Conservation (phyloP, 2,329 filamentous ascomycete genomes). For the Helotiales sp. region DNA sequence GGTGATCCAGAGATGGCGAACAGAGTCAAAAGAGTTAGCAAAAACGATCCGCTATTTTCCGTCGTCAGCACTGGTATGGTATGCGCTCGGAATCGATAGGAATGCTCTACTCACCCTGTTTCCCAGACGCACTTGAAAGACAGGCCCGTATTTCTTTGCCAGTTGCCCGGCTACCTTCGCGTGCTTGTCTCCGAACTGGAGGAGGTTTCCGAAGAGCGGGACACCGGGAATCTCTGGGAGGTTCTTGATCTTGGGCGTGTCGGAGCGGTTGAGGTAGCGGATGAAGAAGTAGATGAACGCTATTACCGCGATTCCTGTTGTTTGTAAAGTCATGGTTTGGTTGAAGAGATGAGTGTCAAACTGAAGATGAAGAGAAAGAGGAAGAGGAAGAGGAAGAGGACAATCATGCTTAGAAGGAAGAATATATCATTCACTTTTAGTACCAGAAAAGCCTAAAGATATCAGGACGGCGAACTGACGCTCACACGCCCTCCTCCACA, state of each 20-base stretch:
- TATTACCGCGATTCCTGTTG: slow-evolving; percentile 38
- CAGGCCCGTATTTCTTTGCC: slow-evolving; percentile 65
- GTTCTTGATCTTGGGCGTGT: slow-evolving; percentile 64
- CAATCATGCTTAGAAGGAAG: background rate
- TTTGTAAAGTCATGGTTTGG: slow-evolving; percentile 33
- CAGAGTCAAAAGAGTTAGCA: slow-evolving; percentile 77
- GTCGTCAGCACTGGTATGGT: slow-evolving; percentile 13
- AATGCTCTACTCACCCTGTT: slow-evolving; percentile 57
- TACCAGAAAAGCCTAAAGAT: background rate
- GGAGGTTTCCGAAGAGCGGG: slow-evolving; percentile 66
- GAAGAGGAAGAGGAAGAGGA: background rate
- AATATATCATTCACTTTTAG: background rate
- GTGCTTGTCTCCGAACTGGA: slow-evolving; percentile 64
- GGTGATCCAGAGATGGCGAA: slow-evolving; percentile 76
- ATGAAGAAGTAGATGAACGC: slow-evolving; percentile 36
- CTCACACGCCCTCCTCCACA: slow-evolving; percentile 2
- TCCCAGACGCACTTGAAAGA: slow-evolving; percentile 71
- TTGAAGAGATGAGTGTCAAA: background rate
- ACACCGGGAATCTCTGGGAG: slow-evolving; percentile 65
- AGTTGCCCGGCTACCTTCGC: slow-evolving; percentile 59
- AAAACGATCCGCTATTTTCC: slow-evolving; percentile 68
- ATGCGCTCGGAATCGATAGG: background rate
- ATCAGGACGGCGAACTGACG: background rate
- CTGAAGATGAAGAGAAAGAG: background rate
- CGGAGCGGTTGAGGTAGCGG: slow-evolving; percentile 52